phyloP scores from a whole-genome alignment of 2,329 filamentous ascomycete genomes.

The Ceratocystis variospora region DNA sequence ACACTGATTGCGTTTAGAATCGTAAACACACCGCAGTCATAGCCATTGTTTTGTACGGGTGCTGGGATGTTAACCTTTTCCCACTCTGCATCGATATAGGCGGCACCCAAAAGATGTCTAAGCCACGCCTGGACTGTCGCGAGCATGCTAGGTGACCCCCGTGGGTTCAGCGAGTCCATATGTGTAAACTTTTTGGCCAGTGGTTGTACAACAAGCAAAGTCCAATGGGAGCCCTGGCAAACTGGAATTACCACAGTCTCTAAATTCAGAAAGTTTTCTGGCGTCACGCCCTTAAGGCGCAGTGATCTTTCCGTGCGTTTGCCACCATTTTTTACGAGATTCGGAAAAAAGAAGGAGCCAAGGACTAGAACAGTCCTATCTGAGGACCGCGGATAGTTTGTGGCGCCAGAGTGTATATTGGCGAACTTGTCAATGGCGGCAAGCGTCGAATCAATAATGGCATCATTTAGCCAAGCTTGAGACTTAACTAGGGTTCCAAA shows the following conservation, averaged over 20 bases:
- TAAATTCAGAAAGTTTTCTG: slow-evolving; percentile 48
- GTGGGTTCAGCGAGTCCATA: slow-evolving; percentile 48
- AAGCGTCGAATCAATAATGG: slow-evolving; percentile 56
- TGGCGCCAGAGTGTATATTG: slow-evolving; percentile 42
- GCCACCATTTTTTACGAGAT: slow-evolving; percentile 36
- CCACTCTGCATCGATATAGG: slow-evolving; percentile 49
- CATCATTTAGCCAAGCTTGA: slow-evolving; percentile 60
- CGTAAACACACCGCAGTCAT: slow-evolving; percentile 66
- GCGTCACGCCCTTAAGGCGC: slow-evolving; percentile 41
- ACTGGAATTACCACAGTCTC: slow-evolving; percentile 59
- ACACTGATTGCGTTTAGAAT: slow-evolving; percentile 58
- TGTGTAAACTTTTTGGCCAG: slow-evolving; percentile 47
- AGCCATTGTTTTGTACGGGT: slow-evolving; percentile 49
- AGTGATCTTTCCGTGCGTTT: slow-evolving; percentile 40
- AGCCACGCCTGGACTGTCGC: slow-evolving; percentile 41
- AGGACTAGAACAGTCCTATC: slow-evolving; percentile 48
- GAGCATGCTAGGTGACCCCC: slow-evolving; percentile 31
- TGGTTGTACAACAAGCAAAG: slow-evolving; percentile 53
- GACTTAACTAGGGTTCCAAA: slow-evolving; percentile 47
- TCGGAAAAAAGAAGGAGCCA: slow-evolving; percentile 52
- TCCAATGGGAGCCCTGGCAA: slow-evolving; percentile 54
- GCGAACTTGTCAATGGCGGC: slow-evolving; percentile 45
- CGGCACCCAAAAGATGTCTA: slow-evolving; percentile 39
- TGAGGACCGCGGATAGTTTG: slow-evolving; percentile 31
- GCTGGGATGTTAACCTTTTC: slow-evolving; percentile 35